Evolutionary conservation across 2,329 filamentous ascomycete species (phyloP).

Genomic region (Alternaria consortialis): DNA sequence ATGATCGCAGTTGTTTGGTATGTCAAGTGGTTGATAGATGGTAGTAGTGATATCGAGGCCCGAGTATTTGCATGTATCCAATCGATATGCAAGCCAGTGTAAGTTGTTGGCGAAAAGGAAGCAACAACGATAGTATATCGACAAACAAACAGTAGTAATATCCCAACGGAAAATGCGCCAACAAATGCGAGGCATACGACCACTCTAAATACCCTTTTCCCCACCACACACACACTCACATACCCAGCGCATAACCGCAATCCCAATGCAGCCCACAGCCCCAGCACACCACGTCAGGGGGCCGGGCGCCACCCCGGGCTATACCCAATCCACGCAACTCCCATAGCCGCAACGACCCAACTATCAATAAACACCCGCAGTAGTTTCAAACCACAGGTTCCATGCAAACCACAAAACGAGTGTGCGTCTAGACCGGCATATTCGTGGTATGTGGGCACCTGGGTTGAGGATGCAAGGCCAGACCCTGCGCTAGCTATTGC

Average conservation of each 20-base stretch:
- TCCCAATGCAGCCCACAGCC: slow-evolving; percentile 4
- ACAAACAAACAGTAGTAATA: slow-evolving; percentile 3
- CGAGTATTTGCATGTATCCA: slow-evolving; percentile 14
- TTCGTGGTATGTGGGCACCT: slow-evolving; percentile 5
- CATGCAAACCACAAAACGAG: slow-evolving; percentile 11
- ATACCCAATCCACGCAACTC: not conserved
- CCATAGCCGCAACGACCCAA: slow-evolving; percentile 2
- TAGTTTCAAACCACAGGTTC: slow-evolving; percentile 17
- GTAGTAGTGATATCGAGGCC: not conserved
- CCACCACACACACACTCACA: slow-evolving; percentile 3
- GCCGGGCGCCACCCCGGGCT: slow-evolving; percentile 3
- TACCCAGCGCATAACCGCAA: slow-evolving; percentile 4
- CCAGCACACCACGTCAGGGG: slow-evolving; percentile 5
- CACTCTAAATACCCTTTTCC: slow-evolving; percentile 4
- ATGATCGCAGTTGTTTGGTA: not conserved
- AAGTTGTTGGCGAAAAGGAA: not conserved
- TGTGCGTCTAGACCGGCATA: slow-evolving; percentile 9
- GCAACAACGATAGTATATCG: not conserved
- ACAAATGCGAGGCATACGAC: slow-evolving; percentile 2
- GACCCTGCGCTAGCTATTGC: slow-evolving; percentile 5
- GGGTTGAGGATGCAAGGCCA: slow-evolving; percentile 9
- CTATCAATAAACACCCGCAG: slow-evolving; percentile 19
- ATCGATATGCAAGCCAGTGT: not conserved
- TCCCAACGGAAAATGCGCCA: slow-evolving; percentile 1
- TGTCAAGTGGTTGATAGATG: not conserved